Evolutionary conservation across 306 rosid species (phyloP), one percentile per base, ranked within the genome.

Genomic region (Leucaena leucocephala): DNA sequence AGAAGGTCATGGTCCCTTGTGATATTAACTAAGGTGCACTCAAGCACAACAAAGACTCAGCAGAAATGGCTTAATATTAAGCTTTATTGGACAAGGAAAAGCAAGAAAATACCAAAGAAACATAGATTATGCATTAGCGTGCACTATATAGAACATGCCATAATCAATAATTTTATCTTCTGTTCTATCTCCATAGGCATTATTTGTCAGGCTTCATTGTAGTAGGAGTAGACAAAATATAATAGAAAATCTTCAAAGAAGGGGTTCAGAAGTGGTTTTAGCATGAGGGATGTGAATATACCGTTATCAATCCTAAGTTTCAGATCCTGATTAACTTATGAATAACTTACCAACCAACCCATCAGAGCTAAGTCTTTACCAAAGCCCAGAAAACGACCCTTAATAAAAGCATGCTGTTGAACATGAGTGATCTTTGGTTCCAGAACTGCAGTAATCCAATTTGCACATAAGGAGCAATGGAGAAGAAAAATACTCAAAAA

Each of bases 341-440:
- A 67, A 42, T 52, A 68, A 81, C 97, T 85, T 86, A 95, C 98
- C 92, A 90, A 42, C 98, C 97, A 95, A 80, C 98, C 94, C 34
- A 87, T 77, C 82, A 74, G 33, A 48, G 80, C 84, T 76, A 88
- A 90, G 50, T 87, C 90, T 88, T 90, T 86, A 71, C 97, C 94
- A 0, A 90, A 75, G 39, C 97, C 98, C 45, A 55, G 73, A 77
- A 88, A 95, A 68, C 85, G 98, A 2, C 84, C 94, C 78, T 66
- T 87, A 76, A 95, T 90, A 84, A 95, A 95, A 58, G 76, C 90
- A 84, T 95, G 95, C 67, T 92, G 90, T 0, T 77, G 93, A 81
- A 95, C 96, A 39, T 90, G 11, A 48, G 93, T 92, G 71, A 92
- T 65, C 83, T 78, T 92, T 40, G 85, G 78, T 79, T 88, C 73